Evolutionary conservation across 176 grass and related monocot species (phyloP), one percentile per base, ranked within the genome.

Genomic region (Saccharum officinarum): DNA sequence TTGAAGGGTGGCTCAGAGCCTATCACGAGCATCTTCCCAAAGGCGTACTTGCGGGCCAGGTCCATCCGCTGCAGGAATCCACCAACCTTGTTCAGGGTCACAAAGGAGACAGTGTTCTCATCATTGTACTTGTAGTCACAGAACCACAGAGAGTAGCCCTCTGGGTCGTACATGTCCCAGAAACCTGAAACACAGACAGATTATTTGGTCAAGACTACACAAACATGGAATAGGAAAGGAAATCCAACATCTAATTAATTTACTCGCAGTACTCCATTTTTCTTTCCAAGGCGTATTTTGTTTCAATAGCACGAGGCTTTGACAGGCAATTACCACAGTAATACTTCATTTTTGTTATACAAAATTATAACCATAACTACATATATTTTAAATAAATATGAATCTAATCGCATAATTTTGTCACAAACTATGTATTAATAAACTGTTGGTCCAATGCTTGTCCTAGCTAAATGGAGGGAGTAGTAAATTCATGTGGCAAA

Each of bases 121-220:
- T 96, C 88, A 2, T 99, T 93, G 90, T 99, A 99, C 52, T 96
- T 99, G 90, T 99, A 99, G n/a, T 99, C 90, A 65, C 92, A 99
- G 86, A 99, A 99, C 97, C 97, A 99, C 10, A 99, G 65, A 45
- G 97, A 99, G 86, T 99, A 99, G 15, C 97, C 97, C 77, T 99
- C 97, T 15, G 97, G 86, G 67, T 99, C 97, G 74, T 89, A 99
- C 97, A 99, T 99, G 34, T 99, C 86, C 97, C 97, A 99, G 86
- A 99, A 99, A 85, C 97, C 97, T 99, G 94, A 57, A 88, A 59
- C 47, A 71, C 42, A 81, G 23, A 8, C 1, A 33, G 14, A 28
- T 68, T 23, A 37, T 60, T 60, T 5, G 0, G 22, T 69, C n/a
- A 14, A 52, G 55, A 70, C 25, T 64, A 15, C 18, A 1, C 46